Base-by-base conservation (phyloP, 805 yeast species). In the Lachancea thermotolerans region DNA sequence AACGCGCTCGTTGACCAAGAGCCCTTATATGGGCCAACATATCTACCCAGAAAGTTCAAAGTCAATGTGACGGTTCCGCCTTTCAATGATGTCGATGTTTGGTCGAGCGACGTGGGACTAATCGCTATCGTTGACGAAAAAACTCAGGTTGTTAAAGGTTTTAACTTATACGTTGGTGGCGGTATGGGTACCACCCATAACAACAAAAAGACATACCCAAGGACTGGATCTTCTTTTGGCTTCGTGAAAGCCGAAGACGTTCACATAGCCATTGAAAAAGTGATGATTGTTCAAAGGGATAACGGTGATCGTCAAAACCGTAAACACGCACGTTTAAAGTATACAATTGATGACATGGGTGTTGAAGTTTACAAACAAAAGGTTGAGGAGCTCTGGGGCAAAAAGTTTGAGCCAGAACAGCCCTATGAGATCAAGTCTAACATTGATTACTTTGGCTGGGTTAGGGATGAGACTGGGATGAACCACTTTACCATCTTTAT, bases 131-230 rank as follows among this genome's bases (percentile, higher is more conserved):
- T 88, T 38, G 79, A 78, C 52, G 78, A 77, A 55, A 65, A 68
- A 39, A 75, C 81, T 58, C 68, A 74, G 44, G 73, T 77, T 15
- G 78, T 84, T 37, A 62, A 74, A 48, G 98, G 98, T 46, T 91
- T 79, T 74, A 91, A 91, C 59, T 79, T 91, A 43, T 76, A 85
- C 49, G 95, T 83, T 52, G 98, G 98, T 67, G 98, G 98, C 71
- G 98, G 98, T 75, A 91, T 91, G 98, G 98, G 98, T 58, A 79
- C 95, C 35, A 91, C 98, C 11, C 98, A 91, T 66, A 91, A 90
- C 75, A 91, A 91, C 72, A 84, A 83, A 61, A 91, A 91, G 75
- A 91, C 98, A 0, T 91, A 91, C 64, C 98, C 98, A 58, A 79
- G 98, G 70, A 79, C 95, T 5, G 98, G 96, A 51, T 82, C 95